Evolutionary conservation across 305 asterid genomes (phyloP), one percentile per base, ranked within the genome.

Genomic region (Rubia balearica): DNA sequence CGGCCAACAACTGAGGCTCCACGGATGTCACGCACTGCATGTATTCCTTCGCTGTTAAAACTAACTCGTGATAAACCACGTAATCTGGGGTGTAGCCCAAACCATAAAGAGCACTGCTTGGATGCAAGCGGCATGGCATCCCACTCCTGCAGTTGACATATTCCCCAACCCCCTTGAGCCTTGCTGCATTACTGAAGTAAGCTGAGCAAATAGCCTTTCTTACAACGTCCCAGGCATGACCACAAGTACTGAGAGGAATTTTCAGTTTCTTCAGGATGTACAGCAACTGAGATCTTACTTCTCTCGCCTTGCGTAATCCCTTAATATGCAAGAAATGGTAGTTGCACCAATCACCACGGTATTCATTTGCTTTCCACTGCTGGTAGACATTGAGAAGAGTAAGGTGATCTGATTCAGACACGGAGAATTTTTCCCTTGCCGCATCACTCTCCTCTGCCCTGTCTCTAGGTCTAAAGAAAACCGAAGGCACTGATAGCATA

Each of bases 361-460:
- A 94, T 30, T 86, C 85, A 72, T 95, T 95, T 5, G 93, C 78
- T 79, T 91, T 87, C 99, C 98, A 95, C 74, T 95, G 99, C 79
- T 87, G 95, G 86, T 95, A 94, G 41, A 95, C 97, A 24, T 91
- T 91, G 8, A 95, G 88, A 21, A 95, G 97, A 0, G 99, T 91
- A 5, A 95, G 90, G 71, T 95, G 99, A 81, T 95, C 97, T 0
- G 99, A 95, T 70, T 95, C 98, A 0, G 96, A 97, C 41, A 90
- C 97, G 19, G 91, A 95, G 83, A 95, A 95, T 46, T 91, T 95
- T 70, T 95, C 99, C 84, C 97, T 74, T 0, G 99, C 97, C 0
- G 96, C 95, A 61, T 95, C 99, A 71, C 99, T 95, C 75, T 95
- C 99, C 83, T 91, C 99, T 10, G 85, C 99, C 80, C 98, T 77